Conservation (phyloP, 169 alveolate species). For the Plasmodium fragile region DNA sequence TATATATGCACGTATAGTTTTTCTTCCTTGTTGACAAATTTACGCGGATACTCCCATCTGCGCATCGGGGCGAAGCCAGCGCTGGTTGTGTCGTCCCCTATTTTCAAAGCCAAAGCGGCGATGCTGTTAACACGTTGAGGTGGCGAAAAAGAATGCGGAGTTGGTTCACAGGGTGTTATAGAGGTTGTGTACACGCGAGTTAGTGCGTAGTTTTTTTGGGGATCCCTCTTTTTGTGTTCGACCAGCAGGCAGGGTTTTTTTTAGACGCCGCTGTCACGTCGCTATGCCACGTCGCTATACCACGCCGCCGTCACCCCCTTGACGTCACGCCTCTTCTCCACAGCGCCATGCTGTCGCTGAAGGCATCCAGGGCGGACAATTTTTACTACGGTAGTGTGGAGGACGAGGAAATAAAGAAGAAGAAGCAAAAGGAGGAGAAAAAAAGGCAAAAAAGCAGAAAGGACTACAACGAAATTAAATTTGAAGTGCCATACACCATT, state of each 20-base stretch:
- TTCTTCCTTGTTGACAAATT: background rate
- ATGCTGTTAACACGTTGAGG: background rate
- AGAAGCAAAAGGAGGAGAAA: conserved; percentile 71
- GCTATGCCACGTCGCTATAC: background rate
- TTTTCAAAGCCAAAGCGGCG: background rate
- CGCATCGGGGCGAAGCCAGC: background rate
- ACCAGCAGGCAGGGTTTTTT: too few relatives aligned
- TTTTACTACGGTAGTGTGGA: conserved; percentile 83
- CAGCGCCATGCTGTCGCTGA: conserved; percentile 79
- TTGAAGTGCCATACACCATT: conserved; percentile 89
- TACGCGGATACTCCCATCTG: background rate
- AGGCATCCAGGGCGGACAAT: conserved; percentile 87
- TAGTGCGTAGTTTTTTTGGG: background rate
- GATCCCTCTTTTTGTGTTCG: background rate
- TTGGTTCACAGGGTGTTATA: background rate
- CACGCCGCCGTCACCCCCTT: background rate
- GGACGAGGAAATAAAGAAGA: conserved; percentile 75
- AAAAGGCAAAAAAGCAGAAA: conserved; percentile 33
- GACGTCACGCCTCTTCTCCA: background rate
- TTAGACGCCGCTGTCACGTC: too few relatives aligned
- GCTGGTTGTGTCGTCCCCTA: background rate
- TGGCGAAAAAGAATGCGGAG: background rate
- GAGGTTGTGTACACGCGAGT: background rate
- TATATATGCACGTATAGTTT: background rate
- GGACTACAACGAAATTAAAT: conserved; percentile 72